A percentile compares a stretch with the other conserved stretches of the same genome.
These are phyloP conservation scores for Entophlyctis luteolus DNA, from an alignment of 192 early-diverging fungal genomes.

Conservation along the genomic window DNA sequence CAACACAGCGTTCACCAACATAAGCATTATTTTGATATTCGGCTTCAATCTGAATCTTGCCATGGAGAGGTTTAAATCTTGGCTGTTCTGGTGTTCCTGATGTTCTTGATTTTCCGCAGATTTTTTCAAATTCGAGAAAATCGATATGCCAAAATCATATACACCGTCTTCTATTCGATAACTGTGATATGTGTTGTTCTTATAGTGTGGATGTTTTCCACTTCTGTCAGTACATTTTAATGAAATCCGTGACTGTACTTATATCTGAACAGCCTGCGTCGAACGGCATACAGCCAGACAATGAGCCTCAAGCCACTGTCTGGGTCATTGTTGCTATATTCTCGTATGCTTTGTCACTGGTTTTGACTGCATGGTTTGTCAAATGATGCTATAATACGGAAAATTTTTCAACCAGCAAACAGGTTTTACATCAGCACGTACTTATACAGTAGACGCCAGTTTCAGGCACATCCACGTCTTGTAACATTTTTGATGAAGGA, in stretches of 20 bases:
- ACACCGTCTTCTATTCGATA: neutral
- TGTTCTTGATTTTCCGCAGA: neutral
- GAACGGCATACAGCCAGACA: neutral
- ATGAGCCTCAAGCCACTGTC: neutral
- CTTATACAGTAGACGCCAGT: neutral
- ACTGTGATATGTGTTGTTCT: neutral
- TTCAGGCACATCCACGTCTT: neutral
- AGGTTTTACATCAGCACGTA: constrained; percentile 2
- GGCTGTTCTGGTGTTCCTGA: neutral
- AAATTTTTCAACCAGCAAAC: no score
- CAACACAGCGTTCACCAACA: neutral
- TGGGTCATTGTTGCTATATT: neutral
- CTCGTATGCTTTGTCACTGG: neutral
- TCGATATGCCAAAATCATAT: no score
- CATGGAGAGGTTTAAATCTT: neutral
- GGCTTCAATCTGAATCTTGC: neutral
- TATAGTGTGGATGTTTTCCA: neutral
- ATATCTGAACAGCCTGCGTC: neutral
- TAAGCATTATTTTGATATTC: neutral
- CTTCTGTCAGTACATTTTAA: neutral
- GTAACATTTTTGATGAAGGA: neutral
- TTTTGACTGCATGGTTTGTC: neutral
- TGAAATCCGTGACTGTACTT: no score
- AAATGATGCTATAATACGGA: neutral
- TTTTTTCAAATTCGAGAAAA: neutral